Conservation (phyloP, 306 rosid genomes). For the Nissolia schottii region DNA sequence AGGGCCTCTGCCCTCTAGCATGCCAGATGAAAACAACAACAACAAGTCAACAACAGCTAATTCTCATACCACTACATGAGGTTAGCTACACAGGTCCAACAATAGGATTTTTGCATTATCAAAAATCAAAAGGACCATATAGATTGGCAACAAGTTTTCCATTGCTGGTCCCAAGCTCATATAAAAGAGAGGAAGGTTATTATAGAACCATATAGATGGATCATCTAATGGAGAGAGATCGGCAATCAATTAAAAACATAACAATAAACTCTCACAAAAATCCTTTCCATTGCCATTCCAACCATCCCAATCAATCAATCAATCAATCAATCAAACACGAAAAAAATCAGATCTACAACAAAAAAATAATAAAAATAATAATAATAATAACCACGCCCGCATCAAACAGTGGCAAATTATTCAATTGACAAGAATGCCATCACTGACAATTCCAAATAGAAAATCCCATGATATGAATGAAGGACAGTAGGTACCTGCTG, state of each 20-base stretch:
- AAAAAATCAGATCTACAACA: slow-evolving; percentile 45
- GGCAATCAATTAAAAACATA: neutral
- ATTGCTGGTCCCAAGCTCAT: neutral
- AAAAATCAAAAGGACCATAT: neutral
- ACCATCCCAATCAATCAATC: neutral
- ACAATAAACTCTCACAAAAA: neutral
- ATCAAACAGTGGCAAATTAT: neutral
- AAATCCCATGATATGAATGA: too few relatives aligned
- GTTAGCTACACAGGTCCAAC: neutral
- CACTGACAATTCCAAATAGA: neutral
- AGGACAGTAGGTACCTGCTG: slow-evolving; percentile 56
- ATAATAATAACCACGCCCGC: neutral
- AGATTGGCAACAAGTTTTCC: neutral
- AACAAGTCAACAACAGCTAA: slow-evolving; percentile 11
- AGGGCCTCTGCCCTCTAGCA: neutral
- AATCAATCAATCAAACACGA: slow-evolving; percentile 11
- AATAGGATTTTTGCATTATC: neutral
- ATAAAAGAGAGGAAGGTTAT: neutral
- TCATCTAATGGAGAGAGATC: neutral
- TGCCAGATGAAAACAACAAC: neutral
- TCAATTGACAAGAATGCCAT: neutral
- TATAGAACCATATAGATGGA: neutral
- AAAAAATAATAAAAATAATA: too few relatives aligned
- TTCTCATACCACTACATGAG: neutral
- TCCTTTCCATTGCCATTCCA: neutral